A percentile compares a stretch with the other conserved stretches of the same genome.
These are phyloP conservation scores for Aegilops bicornis DNA, from an alignment of 176 grass and related monocot genomes.

Conservation along the genomic window DNA sequence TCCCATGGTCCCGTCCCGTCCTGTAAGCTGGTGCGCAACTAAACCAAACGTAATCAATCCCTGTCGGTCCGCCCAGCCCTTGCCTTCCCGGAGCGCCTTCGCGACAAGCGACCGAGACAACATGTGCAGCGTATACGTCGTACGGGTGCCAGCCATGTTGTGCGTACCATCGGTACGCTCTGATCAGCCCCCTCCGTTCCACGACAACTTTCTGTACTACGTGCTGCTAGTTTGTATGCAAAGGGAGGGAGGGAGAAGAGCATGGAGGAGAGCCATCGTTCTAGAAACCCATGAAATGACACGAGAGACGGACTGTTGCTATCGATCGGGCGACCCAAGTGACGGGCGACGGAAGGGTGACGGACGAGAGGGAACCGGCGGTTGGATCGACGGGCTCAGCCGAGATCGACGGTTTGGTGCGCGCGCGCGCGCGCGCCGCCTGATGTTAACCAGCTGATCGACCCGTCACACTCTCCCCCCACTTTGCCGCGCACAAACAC, in stretches of 20 bases:
- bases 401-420: conserved; percentile 13
- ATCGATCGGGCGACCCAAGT: background rate
- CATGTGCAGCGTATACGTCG: too few relatives aligned
- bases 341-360: background rate
- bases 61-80: background rate
- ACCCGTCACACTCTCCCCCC: background rate
- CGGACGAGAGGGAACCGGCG: background rate
- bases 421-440: too few relatives aligned
- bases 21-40: background rate
- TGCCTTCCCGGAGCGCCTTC: too few relatives aligned
- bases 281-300: background rate
- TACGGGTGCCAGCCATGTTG: too few relatives aligned
- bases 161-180: too few relatives aligned
- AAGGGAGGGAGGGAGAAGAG: too few relatives aligned
- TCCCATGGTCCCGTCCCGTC: background rate
- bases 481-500: background rate
- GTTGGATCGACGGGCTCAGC: background rate
- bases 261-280: background rate
- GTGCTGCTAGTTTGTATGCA: too few relatives aligned
- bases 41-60: conserved; percentile 1
- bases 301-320: background rate
- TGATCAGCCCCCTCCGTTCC: background rate
- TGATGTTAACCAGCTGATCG: background rate
- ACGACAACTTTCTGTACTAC: background rate
- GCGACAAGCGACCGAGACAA: too few relatives aligned